A percentile compares a stretch with the other conserved stretches of the same genome.
phyloP scores from a whole-genome alignment of 306 rosid genomes.

The Quercus rubra region DNA sequence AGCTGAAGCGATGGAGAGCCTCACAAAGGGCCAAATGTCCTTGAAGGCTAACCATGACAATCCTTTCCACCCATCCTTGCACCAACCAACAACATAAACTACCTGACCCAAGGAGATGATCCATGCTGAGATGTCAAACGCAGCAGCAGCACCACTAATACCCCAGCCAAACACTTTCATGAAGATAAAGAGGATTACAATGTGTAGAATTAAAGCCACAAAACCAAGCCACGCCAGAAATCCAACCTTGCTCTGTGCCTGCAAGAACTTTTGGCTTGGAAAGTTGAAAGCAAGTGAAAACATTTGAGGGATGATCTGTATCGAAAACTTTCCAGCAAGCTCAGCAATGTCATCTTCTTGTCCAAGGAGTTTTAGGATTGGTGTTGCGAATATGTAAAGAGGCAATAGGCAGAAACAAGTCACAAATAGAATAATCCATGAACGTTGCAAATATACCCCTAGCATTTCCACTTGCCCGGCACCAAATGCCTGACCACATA shows the following conservation, averaged over 20 bases:
- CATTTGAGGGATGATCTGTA: slow-evolving; percentile 90
- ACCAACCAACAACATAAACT: slow-evolving; percentile 73
- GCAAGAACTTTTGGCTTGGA: slow-evolving; percentile 87
- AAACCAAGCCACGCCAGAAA: slow-evolving; percentile 87
- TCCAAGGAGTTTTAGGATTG: slow-evolving; percentile 74
- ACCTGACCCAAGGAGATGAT: slow-evolving; percentile 66
- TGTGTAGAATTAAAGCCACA: slow-evolving; percentile 36
- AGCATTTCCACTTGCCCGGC: slow-evolving; percentile 96
- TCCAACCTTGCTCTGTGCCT: slow-evolving; percentile 77
- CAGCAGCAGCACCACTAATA: slow-evolving; percentile 75
- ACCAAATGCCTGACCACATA: slow-evolving; percentile 97
- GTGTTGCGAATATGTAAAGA: slow-evolving; percentile 58
- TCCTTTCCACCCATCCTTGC: slow-evolving; percentile 82
- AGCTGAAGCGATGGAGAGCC: slow-evolving; percentile 85
- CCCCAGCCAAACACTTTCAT: slow-evolving; percentile 66
- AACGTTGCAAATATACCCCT: slow-evolving; percentile 88
- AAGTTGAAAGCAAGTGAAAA: slow-evolving; percentile 81
- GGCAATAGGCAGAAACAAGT: slow-evolving; percentile 65
- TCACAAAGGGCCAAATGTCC: slow-evolving; percentile 81
- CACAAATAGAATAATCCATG: slow-evolving; percentile 61
- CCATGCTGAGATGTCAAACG: slow-evolving; percentile 73
- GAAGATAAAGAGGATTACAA: slow-evolving; percentile 44
- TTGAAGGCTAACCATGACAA: slow-evolving; percentile 80
- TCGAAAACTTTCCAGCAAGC: slow-evolving; percentile 71
- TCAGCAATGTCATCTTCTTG: slow-evolving; percentile 62